Conservation (phyloP, 169 alveolate genomes). For the Cryptosporidium ubiquitum region DNA sequence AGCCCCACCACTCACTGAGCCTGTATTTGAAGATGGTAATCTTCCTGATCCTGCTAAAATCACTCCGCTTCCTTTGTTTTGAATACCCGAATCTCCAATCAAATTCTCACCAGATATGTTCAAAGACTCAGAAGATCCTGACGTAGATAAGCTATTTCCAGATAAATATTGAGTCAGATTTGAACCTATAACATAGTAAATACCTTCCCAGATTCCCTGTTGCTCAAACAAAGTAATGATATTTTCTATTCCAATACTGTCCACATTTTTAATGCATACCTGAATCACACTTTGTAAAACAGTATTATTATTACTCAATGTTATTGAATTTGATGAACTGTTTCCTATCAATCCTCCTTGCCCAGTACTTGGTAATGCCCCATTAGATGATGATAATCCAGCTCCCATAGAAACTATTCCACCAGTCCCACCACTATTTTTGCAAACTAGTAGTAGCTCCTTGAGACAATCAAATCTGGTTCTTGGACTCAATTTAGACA, state of each 20-base stretch:
- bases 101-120: background rate
- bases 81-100: conserved; percentile 80
- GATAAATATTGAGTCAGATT: conserved; percentile 44
- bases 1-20: conserved; percentile 74
- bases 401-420: background rate
- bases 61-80: conserved; percentile 85
- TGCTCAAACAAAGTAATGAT: conserved; percentile 90
- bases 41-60: conserved; percentile 87
- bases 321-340: background rate
- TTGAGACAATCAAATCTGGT: conserved; percentile 73
- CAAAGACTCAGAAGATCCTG: conserved; percentile 38
- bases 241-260: conserved; percentile 89
- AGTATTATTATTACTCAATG: conserved; percentile 80
- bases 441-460: conserved; percentile 45
- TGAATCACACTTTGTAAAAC: conserved; percentile 88
- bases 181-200: conserved; percentile 60
- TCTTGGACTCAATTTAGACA: conserved; percentile 80
- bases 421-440: background rate
- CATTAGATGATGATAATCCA: background rate
- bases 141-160: background rate
- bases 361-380: background rate
- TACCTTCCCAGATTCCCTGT: conserved; percentile 71
- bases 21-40: conserved; percentile 86
- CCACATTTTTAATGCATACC: conserved; percentile 91
- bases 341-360: background rate